A percentile compares a stretch with the other conserved stretches of the same genome.
Conservation (phyloP, 2,329 filamentous ascomycete species). For the Aspergillus sp. region DNA sequence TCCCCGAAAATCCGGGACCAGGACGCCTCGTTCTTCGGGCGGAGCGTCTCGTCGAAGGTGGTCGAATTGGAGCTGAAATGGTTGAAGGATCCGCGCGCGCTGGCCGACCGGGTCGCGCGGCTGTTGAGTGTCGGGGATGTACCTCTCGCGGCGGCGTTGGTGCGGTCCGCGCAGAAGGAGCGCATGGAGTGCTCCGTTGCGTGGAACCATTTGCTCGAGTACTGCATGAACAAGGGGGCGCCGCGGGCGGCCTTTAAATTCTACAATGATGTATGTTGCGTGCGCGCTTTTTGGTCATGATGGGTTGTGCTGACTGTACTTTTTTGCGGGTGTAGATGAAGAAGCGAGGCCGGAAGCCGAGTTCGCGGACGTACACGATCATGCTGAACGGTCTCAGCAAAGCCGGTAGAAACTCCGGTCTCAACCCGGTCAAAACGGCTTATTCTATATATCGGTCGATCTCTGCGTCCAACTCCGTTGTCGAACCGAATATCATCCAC, state of each 20-base stretch:
- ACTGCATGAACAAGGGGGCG: constrained; percentile 62
- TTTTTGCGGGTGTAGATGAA: constrained; percentile 69
- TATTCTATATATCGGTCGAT: constrained; percentile 76
- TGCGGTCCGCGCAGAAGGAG: constrained; percentile 65
- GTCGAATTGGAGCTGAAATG: constrained; percentile 58
- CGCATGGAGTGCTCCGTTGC: constrained; percentile 66
- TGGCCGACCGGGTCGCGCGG: constrained; percentile 66
- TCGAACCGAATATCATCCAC: constrained; percentile 76
- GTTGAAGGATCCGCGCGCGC: constrained; percentile 68
- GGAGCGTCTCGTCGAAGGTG: constrained; percentile 2
- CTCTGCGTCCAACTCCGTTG: constrained; percentile 58
- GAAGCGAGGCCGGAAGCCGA: constrained; percentile 79
- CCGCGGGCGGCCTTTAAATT: constrained; percentile 69
- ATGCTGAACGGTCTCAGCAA: constrained; percentile 73
- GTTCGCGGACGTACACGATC: constrained; percentile 78
- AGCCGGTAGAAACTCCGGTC: constrained; percentile 52
- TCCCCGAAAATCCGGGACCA: constrained; percentile 1
- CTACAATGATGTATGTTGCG: constrained; percentile 73
- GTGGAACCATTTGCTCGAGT: constrained; percentile 84
- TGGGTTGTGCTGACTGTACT: constrained; percentile 8
- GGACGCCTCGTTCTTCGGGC: neutral
- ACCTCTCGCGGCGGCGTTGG: constrained; percentile 67
- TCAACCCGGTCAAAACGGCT: constrained; percentile 65
- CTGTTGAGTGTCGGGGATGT: constrained; percentile 60
- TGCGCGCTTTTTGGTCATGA: neutral